Conservation (phyloP, 2,329 filamentous ascomycete species). For the Fonsecaea nubica region DNA sequence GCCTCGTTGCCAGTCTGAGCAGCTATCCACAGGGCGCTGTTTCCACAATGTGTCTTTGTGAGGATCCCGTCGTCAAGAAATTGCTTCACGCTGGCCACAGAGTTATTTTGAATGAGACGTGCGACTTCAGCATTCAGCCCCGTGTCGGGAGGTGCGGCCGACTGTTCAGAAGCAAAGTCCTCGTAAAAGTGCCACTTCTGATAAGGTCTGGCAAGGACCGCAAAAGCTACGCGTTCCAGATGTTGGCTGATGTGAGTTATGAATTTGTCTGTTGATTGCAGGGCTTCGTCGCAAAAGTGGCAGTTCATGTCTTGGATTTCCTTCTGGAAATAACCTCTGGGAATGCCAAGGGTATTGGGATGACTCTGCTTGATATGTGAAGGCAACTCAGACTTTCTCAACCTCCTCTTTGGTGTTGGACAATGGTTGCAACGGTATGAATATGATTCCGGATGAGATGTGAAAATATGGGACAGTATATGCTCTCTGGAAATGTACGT, state of each 20-base stretch:
- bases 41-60: not conserved
- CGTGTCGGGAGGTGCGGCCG: not conserved
- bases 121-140: not conserved
- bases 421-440: not conserved
- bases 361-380: not conserved
- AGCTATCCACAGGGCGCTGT: not conserved
- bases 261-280: not conserved
- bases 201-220: not conserved
- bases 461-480: not conserved
- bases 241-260: not conserved
- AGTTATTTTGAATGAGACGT: not conserved
- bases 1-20: not conserved
- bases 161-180: not conserved
- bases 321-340: not conserved
- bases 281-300: not conserved
- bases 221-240: not conserved
- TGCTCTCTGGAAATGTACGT: not conserved
- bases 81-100: not conserved
- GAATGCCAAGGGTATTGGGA: not conserved
- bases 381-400: not conserved
- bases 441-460: not conserved
- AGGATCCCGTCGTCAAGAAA: not conserved
- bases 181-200: constrained; percentile 8
- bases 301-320: not conserved
- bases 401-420: not conserved